Percentiles rank a stretch among this genome's conserved stretches.
phyloP scores from a whole-genome alignment of 345 rosid genomes.

The Citrus cavaleriei region DNA sequence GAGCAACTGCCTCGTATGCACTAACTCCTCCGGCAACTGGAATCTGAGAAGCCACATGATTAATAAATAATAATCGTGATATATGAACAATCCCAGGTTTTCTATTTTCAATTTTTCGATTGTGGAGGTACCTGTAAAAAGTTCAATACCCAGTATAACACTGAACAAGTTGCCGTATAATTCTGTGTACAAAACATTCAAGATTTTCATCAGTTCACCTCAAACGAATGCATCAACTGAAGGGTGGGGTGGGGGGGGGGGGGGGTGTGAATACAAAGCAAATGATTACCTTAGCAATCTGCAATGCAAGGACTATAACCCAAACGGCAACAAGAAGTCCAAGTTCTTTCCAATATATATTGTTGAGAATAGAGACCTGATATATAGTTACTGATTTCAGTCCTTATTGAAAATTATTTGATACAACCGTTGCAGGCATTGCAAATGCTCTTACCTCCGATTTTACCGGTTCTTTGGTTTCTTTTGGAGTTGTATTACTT shows the following conservation, averaged over 20 bases:
- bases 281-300: slow-evolving; percentile 41
- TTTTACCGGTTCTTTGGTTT: slow-evolving; percentile 10
- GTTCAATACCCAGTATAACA: slow-evolving; percentile 34
- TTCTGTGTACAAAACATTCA: slow-evolving; percentile 22
- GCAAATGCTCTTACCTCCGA: slow-evolving; percentile 16
- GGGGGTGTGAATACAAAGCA: slow-evolving; percentile 2
- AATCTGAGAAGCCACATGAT: slow-evolving; percentile 12
- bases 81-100: background rate
- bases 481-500: background rate
- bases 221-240: background rate
- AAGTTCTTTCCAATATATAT: slow-evolving; percentile 41
- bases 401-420: background rate
- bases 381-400: background rate
- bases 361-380: slow-evolving; percentile 41
- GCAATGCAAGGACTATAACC: slow-evolving; percentile 35
- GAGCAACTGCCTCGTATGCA: slow-evolving; percentile 30
- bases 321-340: slow-evolving; percentile 44
- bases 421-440: background rate
- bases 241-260: too few relatives aligned
- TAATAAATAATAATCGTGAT: background rate
- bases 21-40: slow-evolving; percentile 37
- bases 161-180: slow-evolving; percentile 34
- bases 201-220: slow-evolving; percentile 1
- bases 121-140: slow-evolving; percentile 29
- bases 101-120: background rate